Evolutionary conservation across 495 filamentous ascomycete genomes (phyloP), one percentile per base, ranked within the genome.

Genomic region (Trichoderma gamsii): DNA sequence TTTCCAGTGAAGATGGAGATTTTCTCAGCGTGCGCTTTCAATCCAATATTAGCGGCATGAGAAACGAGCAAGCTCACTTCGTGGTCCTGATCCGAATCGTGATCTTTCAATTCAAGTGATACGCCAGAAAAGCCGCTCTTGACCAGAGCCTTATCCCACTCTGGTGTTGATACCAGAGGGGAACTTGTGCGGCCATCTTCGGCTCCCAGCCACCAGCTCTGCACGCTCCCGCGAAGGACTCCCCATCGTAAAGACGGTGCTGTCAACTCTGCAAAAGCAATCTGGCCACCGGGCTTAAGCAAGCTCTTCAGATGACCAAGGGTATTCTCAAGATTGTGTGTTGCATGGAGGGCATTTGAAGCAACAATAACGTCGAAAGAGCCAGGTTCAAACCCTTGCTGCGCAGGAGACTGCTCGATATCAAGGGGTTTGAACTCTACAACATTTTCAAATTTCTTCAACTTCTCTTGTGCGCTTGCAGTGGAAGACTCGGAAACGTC

Each of bases 151-250:
- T 64, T 15, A 27, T 76, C 46, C 79, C 81, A 81, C n/a, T 72
- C 64, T 9, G 73, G 70, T 0, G 67, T 65, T 1, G 67, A 64
- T n/a, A 81, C 66, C 66, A 76, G 79, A 5, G 80, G 80, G 43
- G 72, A 56, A 3, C 76, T 59, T 0, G 59, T 16, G 0, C 80
- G 74, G 25, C 78, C 77, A 32, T 74, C 73, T 4, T 68, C 66
- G 18, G 68, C 74, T 5, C 78, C 76, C 6, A 79, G 64, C 80
- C 80, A 82, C 81, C 80, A 82, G 1, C 71, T 79, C 13, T 75
- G 72, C 18, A 77, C 65, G 1, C 68, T 32, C 0, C 80, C 80
- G 70, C 76, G 67, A 49, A 74, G 75, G 46, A 73, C 69, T 27
- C 71, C 64, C 69, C 69, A 70, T 41, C 70, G 71, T 5, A 29